Percentiles rank a stretch among this genome's conserved stretches.
Conservation (phyloP, 148 eudicot genomes). For the Hydrangea macrophylla region DNA sequence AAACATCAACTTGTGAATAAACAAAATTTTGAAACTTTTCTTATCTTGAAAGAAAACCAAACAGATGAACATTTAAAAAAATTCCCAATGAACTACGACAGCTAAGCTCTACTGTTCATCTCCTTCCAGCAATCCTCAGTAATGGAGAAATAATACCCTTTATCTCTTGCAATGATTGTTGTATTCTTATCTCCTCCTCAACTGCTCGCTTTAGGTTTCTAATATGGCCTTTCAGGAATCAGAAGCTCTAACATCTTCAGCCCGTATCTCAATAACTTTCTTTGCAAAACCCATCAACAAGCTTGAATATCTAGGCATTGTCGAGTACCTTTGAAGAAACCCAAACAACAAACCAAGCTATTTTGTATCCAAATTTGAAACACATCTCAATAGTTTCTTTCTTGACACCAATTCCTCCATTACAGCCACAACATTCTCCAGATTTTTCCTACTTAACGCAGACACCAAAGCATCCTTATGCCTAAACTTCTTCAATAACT, state of each 20-base stretch:
- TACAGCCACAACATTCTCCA: constrained; percentile 70
- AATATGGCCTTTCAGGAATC: constrained; percentile 49
- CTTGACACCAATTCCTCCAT: constrained; percentile 92
- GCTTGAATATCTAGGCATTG: constrained; percentile 68
- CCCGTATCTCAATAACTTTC: constrained; percentile 75
- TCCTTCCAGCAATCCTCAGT: constrained; percentile 77
- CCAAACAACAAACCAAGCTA: constrained; percentile 68
- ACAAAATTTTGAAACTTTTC: neutral
- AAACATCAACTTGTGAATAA: too few relatives aligned
- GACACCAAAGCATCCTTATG: constrained; percentile 91
- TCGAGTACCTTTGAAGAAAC: constrained; percentile 65
- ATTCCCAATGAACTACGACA: neutral
- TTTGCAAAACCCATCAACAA: constrained; percentile 62
- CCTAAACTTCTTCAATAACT: constrained; percentile 74
- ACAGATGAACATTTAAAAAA: neutral
- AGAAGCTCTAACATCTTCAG: constrained; percentile 56
- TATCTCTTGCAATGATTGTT: constrained; percentile 72
- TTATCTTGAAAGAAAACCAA: constrained; percentile 1
- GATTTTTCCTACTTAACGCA: constrained; percentile 61
- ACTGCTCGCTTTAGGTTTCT: constrained; percentile 66
- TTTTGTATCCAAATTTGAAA: constrained; percentile 57
- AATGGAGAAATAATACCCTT: constrained; percentile 89
- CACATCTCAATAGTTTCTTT: constrained; percentile 61
- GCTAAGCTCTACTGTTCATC: constrained; percentile 23
- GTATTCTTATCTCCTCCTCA: constrained; percentile 77